Conservation (phyloP, 768 basidiomycete genomes). For the Podaxis sp. region DNA sequence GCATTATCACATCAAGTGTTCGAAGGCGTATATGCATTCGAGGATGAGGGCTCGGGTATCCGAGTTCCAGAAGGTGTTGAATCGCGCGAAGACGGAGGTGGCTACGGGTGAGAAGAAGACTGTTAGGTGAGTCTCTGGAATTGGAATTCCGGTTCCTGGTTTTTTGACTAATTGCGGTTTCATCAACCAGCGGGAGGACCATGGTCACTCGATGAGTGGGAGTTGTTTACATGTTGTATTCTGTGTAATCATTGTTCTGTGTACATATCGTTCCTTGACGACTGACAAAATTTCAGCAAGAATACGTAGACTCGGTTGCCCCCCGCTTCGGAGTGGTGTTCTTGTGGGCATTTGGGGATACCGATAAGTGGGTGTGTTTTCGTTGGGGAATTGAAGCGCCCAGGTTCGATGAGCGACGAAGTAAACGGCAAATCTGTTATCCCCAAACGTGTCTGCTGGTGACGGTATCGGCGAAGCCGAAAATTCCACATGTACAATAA, state of each 20-base stretch:
- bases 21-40: conserved; percentile 99
- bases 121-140: conserved; percentile 58
- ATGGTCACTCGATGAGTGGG: conserved; percentile 48
- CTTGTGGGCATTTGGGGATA: neutral
- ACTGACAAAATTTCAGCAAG: neutral
- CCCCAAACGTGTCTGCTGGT: too few relatives aligned
- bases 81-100: conserved; percentile 92
- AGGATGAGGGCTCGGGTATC: conserved; percentile 92
- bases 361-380: neutral
- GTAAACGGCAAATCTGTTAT: too few relatives aligned
- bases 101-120: conserved; percentile 86
- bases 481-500: too few relatives aligned
- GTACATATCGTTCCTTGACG: neutral
- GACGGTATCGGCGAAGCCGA: too few relatives aligned
- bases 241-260: neutral
- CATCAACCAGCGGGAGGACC: conserved; percentile 50
- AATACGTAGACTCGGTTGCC: neutral
- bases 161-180: conserved; percentile 7
- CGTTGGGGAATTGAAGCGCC: neutral
- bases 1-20: conserved; percentile 99
- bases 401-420: neutral
- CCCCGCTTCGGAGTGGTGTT: neutral
- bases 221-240: neutral
- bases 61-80: conserved; percentile 95
- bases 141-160: conserved; percentile 9